Base-by-base conservation (phyloP, 768 basidiomycete genomes). In the Tephrocybe rancida region DNA sequence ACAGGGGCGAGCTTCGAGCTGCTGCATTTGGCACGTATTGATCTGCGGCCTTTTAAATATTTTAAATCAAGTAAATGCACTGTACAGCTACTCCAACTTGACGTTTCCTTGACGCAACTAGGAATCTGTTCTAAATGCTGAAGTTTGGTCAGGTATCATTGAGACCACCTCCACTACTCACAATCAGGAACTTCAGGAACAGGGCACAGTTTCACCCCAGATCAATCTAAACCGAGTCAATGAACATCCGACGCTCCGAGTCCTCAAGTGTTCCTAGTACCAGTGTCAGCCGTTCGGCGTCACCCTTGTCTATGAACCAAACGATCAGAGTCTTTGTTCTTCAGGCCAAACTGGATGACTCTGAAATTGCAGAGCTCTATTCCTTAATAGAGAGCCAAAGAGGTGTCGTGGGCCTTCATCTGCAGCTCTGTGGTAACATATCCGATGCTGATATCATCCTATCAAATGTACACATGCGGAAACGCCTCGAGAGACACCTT, bases 401-500 rank as follows among this genome's bases (percentile, higher is more conserved):
- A 37, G 42, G 16, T 16, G 24, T 9, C 26, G 26, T 38, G 18
- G 35, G 44, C 22, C 58, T 58, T 8, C 49, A 47, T 13, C 48
- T 81, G 9, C 64, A 73, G 48, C 62, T 80, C 26, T 77, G 77
- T 50, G 56, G 60, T 14, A 61, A 79, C 34, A 56, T 71, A 3
- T 67, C 74, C 14, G 75, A 81, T 10, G 85, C 88, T 4, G 81
- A 91, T 47, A 71, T 91, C 29, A 70, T 92, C 34, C 63, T 93
- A 50, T 89, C 90, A 5, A 78, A 73, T 16, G 73, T 91, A 24
- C 76, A 66, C 29, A 91, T 90, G 83, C 75, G 76, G 59, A 79
- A 79, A 55, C 79, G 91, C 2, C 70, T 92, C 1, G 85, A 90
- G 67, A 74, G 90, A 44, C 89, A 92, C 67, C 48, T 92, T 13